Base-by-base conservation (phyloP, 306 rosid species). In the Canavalia ensiformis region DNA sequence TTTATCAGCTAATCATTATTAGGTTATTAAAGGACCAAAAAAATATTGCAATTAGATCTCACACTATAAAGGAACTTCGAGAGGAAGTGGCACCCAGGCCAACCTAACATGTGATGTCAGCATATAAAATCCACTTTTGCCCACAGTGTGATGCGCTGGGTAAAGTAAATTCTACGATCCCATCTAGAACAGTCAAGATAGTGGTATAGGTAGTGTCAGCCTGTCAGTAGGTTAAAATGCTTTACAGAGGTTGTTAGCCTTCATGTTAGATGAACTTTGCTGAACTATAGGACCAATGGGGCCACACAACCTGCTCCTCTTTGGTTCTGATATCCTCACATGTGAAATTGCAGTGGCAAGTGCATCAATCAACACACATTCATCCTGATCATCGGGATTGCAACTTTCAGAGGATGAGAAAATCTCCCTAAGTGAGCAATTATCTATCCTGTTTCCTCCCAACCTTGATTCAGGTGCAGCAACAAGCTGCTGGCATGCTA, bases 181-280 rank as follows among this genome's bases (percentile, higher is more conserved):
- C 90, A 87, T 88, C 88, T 51, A 65, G 57, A 88, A 89, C 81
- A 77, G 76, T 68, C 72, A 84, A 81, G 89, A 82, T 66, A 68
- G 81, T 70, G 88, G 78, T 60, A 46, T 30, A 6, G 52, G 51
- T 65, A 51, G 85, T 49, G 90, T 89, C 87, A 86, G 88, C 83
- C 74, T 70, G 90, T 91, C 86, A 84, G 85, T 89, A 78, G 83
- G 89, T 96, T 89, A 96, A 86, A 93, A 96, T 51, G 99, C 99
- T 93, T 88, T 93, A 89, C 99, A 96, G 81, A 93, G 99, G 89
- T 93, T 88, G 92, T 89, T 95, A 87, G 96, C 87, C 87, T 88
- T 91, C 95, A 95, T 75, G 94, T 93, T 96, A 92, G 99, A 93
- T 58, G 99, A 96, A 83, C 92, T 87, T 76, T 94, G 97, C 91